A percentile compares a stretch with the other conserved stretches of the same genome.
These are phyloP conservation scores for Ogataea hybrid DNA, from an alignment of 1,139 yeast species.

Conservation along the genomic window DNA sequence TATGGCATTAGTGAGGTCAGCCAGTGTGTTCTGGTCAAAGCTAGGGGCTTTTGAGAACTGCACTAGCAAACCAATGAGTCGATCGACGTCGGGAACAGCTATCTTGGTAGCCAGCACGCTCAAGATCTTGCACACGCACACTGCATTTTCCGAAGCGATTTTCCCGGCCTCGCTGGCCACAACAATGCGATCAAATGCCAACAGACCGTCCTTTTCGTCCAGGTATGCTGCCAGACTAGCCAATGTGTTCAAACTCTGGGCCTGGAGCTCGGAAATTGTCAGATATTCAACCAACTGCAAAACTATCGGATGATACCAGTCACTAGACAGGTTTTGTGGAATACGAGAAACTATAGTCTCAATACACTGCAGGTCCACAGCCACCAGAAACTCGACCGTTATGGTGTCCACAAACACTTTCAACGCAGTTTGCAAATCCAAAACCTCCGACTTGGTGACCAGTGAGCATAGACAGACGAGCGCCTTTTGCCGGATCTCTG, in stretches of 20 bases:
- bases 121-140: conserved; percentile 14
- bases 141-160: conserved; percentile 14
- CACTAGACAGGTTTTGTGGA: conserved; percentile 2
- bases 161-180: conserved; percentile 12
- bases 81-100: conserved; percentile 7
- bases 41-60: conserved; percentile 13
- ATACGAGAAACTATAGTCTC: conserved; percentile 15
- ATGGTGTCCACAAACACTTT: conserved; percentile 21
- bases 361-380: conserved; percentile 20
- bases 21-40: conserved; percentile 21
- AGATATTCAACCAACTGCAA: conserved; percentile 20
- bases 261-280: conserved; percentile 21
- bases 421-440: conserved; percentile 11
- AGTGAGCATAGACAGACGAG: conserved; percentile 38
- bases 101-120: conserved; percentile 10
- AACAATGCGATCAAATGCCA: conserved; percentile 9
- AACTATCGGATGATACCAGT: conserved; percentile 23
- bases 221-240: conserved; percentile 10
- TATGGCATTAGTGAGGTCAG: conserved; percentile 18
- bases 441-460: conserved; percentile 24
- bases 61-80: conserved; percentile 16
- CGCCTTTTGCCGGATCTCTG: conserved; percentile 51
- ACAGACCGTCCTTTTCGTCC: conserved; percentile 10
- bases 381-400: conserved; percentile 22
- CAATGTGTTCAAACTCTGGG: conserved; percentile 19